Evolutionary conservation across 2,329 filamentous ascomycete genomes (phyloP).

Genomic region (Esteya vermicola): DNA sequence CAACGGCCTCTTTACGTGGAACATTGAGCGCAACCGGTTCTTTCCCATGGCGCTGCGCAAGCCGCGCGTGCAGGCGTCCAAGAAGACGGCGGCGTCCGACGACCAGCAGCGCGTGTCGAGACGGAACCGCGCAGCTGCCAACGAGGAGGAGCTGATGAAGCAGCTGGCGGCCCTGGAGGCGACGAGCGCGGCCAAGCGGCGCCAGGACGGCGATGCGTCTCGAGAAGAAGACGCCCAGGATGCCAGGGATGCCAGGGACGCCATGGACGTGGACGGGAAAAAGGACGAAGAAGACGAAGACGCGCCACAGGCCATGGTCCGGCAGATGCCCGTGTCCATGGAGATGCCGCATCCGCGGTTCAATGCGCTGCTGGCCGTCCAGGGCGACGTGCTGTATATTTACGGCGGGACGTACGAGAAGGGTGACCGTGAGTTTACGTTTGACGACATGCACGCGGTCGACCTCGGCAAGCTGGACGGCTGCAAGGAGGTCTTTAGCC

Average conservation of each 20-base stretch:
- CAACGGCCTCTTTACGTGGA: slow-evolving; percentile 83
- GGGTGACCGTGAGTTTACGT: slow-evolving; percentile 86
- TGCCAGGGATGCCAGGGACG: slow-evolving; percentile 18
- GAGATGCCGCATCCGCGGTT: slow-evolving; percentile 85
- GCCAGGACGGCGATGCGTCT: not conserved
- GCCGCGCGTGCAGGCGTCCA: slow-evolving; percentile 52
- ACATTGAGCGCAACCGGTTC: slow-evolving; percentile 87
- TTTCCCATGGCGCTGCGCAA: slow-evolving; percentile 71
- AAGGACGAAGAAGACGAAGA: slow-evolving; percentile 39
- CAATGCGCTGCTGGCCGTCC: slow-evolving; percentile 79
- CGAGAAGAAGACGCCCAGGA: slow-evolving; percentile 39
- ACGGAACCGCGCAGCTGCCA: slow-evolving; percentile 68
- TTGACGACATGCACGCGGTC: slow-evolving; percentile 86
- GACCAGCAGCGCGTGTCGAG: slow-evolving; percentile 39
- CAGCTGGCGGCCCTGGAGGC: slow-evolving; percentile 72
- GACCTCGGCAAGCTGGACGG: slow-evolving; percentile 93
- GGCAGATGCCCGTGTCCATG: slow-evolving; percentile 53
- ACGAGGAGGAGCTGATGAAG: slow-evolving; percentile 77
- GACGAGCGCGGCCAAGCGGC: slow-evolving; percentile 20
- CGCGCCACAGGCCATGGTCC: slow-evolving; percentile 38
- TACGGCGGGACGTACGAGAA: slow-evolving; percentile 95
- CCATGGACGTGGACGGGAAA: slow-evolving; percentile 35
- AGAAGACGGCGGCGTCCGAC: slow-evolving; percentile 32
- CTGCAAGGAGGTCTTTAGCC: slow-evolving; percentile 78
- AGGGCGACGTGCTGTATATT: slow-evolving; percentile 85